These are phyloP conservation scores for Macadamia tetraphylla DNA, from an alignment of 164 flowering plant genomes.

Conservation along the genomic window DNA sequence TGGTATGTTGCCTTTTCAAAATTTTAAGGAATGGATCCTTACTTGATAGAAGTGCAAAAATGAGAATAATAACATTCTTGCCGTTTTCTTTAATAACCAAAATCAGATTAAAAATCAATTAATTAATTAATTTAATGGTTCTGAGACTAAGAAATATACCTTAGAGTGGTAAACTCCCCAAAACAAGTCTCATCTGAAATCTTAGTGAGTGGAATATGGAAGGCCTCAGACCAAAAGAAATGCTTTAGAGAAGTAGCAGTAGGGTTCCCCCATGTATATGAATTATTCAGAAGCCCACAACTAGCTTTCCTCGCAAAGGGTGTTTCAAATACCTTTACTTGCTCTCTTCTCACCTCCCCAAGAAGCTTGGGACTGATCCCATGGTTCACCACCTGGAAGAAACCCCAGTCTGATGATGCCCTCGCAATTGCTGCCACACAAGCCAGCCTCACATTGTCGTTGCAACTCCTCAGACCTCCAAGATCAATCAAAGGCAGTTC, in stretches of 20 bases:
- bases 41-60: too few relatives aligned
- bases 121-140: neutral
- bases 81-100: too few relatives aligned
- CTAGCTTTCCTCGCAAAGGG: constrained; percentile 51
- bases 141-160: constrained; percentile 24
- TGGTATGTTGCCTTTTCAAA: too few relatives aligned
- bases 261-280: constrained; percentile 72
- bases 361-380: constrained; percentile 51
- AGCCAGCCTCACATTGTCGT: constrained; percentile 18
- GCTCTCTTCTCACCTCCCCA: constrained; percentile 56
- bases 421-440: constrained; percentile 34
- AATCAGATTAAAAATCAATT: too few relatives aligned
- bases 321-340: constrained; percentile 46
- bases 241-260: constrained; percentile 48
- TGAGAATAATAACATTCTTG: too few relatives aligned
- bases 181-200: constrained; percentile 40
- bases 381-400: constrained; percentile 83
- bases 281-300: constrained; percentile 41
- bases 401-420: constrained; percentile 81
- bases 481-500: constrained; percentile 69
- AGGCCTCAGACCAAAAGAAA: constrained; percentile 82
- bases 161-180: constrained; percentile 40
- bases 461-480: constrained; percentile 21
- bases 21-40: too few relatives aligned
- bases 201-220: constrained; percentile 58